phyloP scores from a whole-genome alignment of 1,284 basidiomycete genomes.

The Marasmius fiardii region DNA sequence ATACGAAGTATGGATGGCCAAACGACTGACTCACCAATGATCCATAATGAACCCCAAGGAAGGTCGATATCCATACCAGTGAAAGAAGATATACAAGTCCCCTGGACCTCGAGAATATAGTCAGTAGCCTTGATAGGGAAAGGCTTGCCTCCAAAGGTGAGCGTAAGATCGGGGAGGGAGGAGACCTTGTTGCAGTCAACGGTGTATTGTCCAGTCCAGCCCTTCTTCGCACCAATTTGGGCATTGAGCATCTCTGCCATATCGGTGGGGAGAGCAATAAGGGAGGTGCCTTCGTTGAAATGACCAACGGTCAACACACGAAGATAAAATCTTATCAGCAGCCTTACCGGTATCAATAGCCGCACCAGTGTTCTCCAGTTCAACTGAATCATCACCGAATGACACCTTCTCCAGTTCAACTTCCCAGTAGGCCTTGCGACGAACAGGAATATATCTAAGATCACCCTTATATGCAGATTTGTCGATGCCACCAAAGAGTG shows the following conservation, averaged over 20 bases:
- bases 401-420: constrained; percentile 86
- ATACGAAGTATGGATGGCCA: background rate
- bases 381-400: constrained; percentile 84
- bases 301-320: constrained; percentile 13
- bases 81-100: constrained; percentile 94
- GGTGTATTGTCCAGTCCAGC: constrained; percentile 94
- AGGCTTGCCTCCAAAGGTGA: constrained; percentile 79
- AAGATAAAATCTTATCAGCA: background rate
- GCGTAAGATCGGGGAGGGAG: constrained; percentile 81
- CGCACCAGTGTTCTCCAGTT: constrained; percentile 89
- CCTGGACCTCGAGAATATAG: constrained; percentile 86
- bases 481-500: constrained; percentile 93
- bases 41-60: constrained; percentile 88
- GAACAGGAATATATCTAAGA: constrained; percentile 87
- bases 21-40: constrained; percentile 66
- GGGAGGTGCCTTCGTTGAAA: constrained; percentile 67
- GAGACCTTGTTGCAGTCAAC: constrained; percentile 88
- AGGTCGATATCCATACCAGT: constrained; percentile 90
- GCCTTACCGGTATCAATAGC: constrained; percentile 90
- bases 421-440: constrained; percentile 98
- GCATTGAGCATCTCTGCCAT: constrained; percentile 98
- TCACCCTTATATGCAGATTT: constrained; percentile 75
- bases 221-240: constrained; percentile 89
- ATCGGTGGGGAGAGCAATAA: constrained; percentile 91
- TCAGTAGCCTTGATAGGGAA: constrained; percentile 84